Conservation (phyloP, 2,329 filamentous ascomycete species). For the Botrytis porri region DNA sequence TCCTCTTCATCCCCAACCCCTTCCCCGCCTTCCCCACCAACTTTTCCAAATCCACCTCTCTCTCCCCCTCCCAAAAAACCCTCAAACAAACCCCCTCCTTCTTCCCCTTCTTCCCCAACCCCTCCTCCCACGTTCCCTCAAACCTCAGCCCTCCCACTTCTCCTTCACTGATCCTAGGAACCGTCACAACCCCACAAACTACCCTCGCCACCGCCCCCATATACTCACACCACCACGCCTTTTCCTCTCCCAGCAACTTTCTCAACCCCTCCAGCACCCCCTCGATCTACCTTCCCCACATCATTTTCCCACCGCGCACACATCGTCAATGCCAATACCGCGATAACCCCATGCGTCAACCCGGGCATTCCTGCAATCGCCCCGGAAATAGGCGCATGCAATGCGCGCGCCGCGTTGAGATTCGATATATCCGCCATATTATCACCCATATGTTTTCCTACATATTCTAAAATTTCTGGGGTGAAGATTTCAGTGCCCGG, state of each 20-base stretch:
- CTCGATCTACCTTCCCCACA: slow-evolving; percentile 47
- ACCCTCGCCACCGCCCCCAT: slow-evolving; percentile 27
- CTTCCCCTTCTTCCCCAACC: slow-evolving; percentile 1
- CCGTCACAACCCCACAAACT: not conserved
- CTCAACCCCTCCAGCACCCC: slow-evolving; percentile 29
- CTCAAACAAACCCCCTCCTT: slow-evolving; percentile 10
- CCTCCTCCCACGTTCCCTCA: not conserved
- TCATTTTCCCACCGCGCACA: slow-evolving; percentile 73
- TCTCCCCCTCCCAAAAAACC: not conserved
- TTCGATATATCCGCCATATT: slow-evolving; percentile 49
- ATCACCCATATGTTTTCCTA: slow-evolving; percentile 52
- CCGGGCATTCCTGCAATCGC: slow-evolving; percentile 65
- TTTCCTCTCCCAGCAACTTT: slow-evolving; percentile 30
- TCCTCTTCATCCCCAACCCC: not conserved
- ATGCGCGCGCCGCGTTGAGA: slow-evolving; percentile 61
- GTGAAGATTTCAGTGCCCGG: slow-evolving; percentile 41
- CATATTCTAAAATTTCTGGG: slow-evolving; percentile 44
- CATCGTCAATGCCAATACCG: slow-evolving; percentile 66
- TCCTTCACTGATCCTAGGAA: too few relatives aligned
- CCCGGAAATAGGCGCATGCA: slow-evolving; percentile 70
- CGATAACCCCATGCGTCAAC: slow-evolving; percentile 68
- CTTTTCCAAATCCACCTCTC: not conserved
- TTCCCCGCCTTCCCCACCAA: not conserved
- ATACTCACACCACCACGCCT: slow-evolving; percentile 37
- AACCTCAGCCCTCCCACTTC: not conserved